These are phyloP conservation scores for Leishmania turanica DNA, from an alignment of 208 protist species.

Conservation along the genomic window DNA sequence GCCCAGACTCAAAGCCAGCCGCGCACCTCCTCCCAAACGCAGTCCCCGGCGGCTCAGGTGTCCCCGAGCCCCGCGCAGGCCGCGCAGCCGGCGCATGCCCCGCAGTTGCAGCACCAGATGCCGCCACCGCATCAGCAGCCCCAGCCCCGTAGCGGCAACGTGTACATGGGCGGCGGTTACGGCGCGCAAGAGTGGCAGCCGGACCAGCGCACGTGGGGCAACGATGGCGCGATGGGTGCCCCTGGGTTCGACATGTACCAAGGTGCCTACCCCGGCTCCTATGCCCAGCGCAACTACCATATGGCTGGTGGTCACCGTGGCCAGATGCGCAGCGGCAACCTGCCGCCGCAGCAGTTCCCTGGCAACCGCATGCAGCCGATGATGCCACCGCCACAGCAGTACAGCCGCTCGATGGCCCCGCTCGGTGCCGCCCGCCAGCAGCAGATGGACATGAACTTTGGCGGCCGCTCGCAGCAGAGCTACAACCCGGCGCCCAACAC, in stretches of 20 bases:
- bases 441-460: conserved; percentile 28
- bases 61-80: conserved; percentile 21
- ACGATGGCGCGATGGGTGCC: conserved; percentile 18
- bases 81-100: conserved; percentile 11
- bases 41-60: conserved; percentile 31
- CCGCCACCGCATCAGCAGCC: conserved; percentile 29
- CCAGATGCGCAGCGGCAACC: conserved; percentile 16
- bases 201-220: conserved; percentile 30
- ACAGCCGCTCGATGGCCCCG: conserved; percentile 22
- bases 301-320: conserved; percentile 12
- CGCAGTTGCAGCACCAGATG: conserved; percentile 29
- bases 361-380: conserved; percentile 36
- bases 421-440: conserved; percentile 16
- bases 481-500: conserved; percentile 27
- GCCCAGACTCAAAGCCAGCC: conserved; percentile 12
- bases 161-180: conserved; percentile 28
- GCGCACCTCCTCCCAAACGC: conserved; percentile 23
- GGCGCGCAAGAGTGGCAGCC: conserved; percentile 17
- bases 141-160: conserved; percentile 23
- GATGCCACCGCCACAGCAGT: conserved; percentile 30
- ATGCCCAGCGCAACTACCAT: conserved; percentile 15
- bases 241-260: conserved; percentile 21
- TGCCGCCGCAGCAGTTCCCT: conserved; percentile 25
- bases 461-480: conserved; percentile 38
- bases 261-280: conserved; percentile 16